phyloP scores from a whole-genome alignment of 1,284 basidiomycete species.

The Rhodotorula sp. region DNA sequence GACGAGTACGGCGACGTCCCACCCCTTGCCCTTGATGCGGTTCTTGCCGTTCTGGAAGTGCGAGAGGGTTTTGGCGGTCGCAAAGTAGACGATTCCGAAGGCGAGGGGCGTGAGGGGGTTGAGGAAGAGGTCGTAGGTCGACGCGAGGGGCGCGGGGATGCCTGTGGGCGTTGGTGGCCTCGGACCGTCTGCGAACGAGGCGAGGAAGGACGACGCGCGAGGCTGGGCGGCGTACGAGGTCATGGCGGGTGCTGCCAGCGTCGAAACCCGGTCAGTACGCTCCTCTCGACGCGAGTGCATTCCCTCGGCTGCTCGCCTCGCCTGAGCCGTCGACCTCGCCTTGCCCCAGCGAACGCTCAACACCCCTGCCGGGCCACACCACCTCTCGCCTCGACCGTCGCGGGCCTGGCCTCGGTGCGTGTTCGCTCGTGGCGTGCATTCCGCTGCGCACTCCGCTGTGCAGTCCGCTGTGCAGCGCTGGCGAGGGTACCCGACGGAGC shows the following conservation, averaged over 20 bases:
- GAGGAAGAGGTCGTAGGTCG: constrained; percentile 11
- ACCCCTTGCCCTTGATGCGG: constrained; percentile 39
- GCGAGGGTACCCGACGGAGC: no score
- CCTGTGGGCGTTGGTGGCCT: constrained; percentile 19
- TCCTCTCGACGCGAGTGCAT: no score
- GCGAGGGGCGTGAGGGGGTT: constrained; percentile 29
- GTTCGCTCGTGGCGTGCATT: no score
- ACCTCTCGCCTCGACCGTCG: no score
- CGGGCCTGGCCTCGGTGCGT: no score
- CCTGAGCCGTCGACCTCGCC: no score
- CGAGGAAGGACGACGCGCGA: constrained; percentile 8
- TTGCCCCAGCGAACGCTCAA: no score
- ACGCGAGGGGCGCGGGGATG: constrained; percentile 12
- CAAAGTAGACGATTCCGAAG: constrained; percentile 36
- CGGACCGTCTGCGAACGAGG: constrained; percentile 18
- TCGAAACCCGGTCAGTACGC: no score
- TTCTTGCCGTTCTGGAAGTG: constrained; percentile 41
- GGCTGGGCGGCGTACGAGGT: constrained; percentile 7
- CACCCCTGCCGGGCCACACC: no score
- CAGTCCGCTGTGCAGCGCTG: no score
- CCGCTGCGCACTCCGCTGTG: no score
- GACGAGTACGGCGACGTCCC: constrained; percentile 42
- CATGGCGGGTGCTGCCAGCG: background rate
- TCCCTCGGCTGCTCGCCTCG: no score
- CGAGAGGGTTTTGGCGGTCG: constrained; percentile 28